Evolutionary conservation across 176 grass and related monocot species (phyloP).

Genomic region (Oryza australiensis): DNA sequence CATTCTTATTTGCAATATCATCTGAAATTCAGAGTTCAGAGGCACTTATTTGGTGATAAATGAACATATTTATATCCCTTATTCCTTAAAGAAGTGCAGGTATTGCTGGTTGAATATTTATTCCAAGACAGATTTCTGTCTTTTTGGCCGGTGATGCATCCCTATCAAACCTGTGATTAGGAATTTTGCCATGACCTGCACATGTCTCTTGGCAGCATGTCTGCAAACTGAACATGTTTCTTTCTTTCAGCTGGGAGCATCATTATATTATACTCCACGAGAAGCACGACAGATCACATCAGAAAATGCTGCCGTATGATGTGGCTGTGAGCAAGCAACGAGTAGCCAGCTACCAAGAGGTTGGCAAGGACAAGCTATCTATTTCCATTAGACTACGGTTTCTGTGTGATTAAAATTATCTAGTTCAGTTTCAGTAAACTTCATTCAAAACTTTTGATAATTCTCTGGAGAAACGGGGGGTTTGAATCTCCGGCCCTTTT

Average conservation of each 20-base stretch:
- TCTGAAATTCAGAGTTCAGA: not conserved
- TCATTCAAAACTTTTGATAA: too few species aligned
- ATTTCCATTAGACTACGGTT: not conserved
- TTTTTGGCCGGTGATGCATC: slow-evolving; percentile 10
- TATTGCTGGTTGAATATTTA: not conserved
- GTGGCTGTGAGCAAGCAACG: not conserved
- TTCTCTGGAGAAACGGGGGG: too few species aligned
- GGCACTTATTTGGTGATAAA: too few species aligned
- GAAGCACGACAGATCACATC: not conserved
- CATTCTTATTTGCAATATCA: not conserved
- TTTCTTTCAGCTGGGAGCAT: not conserved
- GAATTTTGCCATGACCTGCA: not conserved
- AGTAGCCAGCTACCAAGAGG: not conserved
- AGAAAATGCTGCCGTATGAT: not conserved
- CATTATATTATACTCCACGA: not conserved
- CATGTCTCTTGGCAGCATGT: not conserved
- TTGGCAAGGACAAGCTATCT: not conserved
- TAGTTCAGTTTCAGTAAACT: too few species aligned
- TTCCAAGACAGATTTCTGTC: not conserved
- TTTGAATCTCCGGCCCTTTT: not conserved
- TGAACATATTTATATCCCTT: too few species aligned
- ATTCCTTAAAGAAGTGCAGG: not conserved
- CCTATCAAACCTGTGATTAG: not conserved
- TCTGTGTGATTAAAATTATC: not conserved
- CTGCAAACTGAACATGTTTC: not conserved